phyloP scores from a whole-genome alignment of 1,284 basidiomycete genomes.

The Anthracocystis panici-leucophaei region DNA sequence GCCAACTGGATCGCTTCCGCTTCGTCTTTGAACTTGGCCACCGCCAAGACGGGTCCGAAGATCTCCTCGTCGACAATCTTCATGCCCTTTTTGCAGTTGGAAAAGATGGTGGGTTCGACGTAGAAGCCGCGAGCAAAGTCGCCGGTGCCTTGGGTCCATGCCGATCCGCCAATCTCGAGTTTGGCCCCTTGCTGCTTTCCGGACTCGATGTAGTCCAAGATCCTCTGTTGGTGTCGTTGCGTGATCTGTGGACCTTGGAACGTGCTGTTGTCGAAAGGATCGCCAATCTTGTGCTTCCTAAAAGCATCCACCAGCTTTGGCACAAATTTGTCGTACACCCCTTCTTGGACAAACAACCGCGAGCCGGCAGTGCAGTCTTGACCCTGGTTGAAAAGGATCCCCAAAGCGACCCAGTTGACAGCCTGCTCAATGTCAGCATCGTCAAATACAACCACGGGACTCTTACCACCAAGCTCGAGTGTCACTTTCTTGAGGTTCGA shows the following conservation, averaged over 20 bases:
- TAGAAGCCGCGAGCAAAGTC: constrained; percentile 73
- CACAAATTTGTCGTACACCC: constrained; percentile 77
- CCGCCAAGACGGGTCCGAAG: constrained; percentile 81
- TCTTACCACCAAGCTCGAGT: constrained; percentile 83
- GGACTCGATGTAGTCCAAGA: constrained; percentile 88
- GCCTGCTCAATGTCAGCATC: constrained; percentile 71
- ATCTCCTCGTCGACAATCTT: constrained; percentile 78
- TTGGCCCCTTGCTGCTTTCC: constrained; percentile 84
- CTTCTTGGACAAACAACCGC: constrained; percentile 79
- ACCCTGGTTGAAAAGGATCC: constrained; percentile 77
- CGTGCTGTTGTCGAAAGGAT: constrained; percentile 79
- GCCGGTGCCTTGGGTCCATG: constrained; percentile 74
- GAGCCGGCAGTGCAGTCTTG: constrained; percentile 77
- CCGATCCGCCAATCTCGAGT: constrained; percentile 79
- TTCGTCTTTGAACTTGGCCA: constrained; percentile 70
- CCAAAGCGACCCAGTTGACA: constrained; percentile 78
- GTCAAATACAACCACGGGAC: constrained; percentile 82
- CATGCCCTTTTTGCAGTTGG: constrained; percentile 75
- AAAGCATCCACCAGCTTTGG: constrained; percentile 75
- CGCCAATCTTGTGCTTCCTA: constrained; percentile 76
- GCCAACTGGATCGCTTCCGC: constrained; percentile 80
- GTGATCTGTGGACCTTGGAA: constrained; percentile 90
- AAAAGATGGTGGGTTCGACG: constrained; percentile 72
- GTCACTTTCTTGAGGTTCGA: constrained; percentile 85
- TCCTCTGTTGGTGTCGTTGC: constrained; percentile 82